Base-by-base conservation (phyloP, 345 rosid genomes). In the Adansonia digitata region DNA sequence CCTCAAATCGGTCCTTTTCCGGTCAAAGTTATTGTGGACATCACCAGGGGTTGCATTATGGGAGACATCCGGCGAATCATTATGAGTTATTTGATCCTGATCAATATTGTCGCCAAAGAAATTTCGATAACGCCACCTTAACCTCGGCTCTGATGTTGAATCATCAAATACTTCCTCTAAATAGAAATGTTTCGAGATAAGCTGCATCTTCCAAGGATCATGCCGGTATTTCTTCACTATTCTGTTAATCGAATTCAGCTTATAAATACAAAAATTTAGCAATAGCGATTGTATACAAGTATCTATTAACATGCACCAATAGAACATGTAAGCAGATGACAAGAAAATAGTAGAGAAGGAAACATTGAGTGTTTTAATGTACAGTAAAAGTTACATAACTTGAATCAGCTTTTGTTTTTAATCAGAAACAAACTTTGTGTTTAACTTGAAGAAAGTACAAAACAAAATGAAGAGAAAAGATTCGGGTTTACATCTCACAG, bases 151-250 rank as follows among this genome's bases (percentile, higher is more conserved):
- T 24, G 88, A 87, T 9, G 80, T 76, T 75, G 92, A 78, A 83
- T 90, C 99, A 66, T 84, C 85, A 81, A 84, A 92, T 78, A 95
- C 90, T 73, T 82, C 80, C 91, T 95, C 96, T 1, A 86, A 77
- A 74, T 88, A 92, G 87, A 95, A 91, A 82, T 86, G 85, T 79
- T 84, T 91, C 5, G 86, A 74, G 78, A 92, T 69, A 69, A 76
- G 85, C 61, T 74, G 76, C 90, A 86, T 88, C 69, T 74, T 80
- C 84, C 82, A 77, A 74, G 87, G 82, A 80, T 90, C 86, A 56
- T 90, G 76, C 53, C n/a, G 78, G 76, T 90, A 82, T 31, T 82
- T 86, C 75, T 64, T 87, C 69, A 84, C 83, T 34, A 91, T 81
- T 48, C 98, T 95, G 89, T 52, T 75, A 73, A 75, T 74, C 29